These are phyloP conservation scores for Fusarium miscanthi DNA, from an alignment of 2,329 filamentous ascomycete species.

Conservation along the genomic window DNA sequence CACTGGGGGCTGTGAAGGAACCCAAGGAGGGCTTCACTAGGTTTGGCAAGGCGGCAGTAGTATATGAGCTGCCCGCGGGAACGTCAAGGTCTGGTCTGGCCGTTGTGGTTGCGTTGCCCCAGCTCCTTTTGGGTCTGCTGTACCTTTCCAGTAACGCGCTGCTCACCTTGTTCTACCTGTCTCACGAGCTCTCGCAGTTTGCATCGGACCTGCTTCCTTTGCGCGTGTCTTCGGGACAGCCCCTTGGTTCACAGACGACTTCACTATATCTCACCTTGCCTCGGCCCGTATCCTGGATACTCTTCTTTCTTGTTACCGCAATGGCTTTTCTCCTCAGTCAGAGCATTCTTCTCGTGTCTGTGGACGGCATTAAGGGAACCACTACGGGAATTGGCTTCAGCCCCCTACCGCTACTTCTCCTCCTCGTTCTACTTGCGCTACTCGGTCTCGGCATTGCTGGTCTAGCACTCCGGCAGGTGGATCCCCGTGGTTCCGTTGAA, in stretches of 20 bases:
- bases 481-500: conserved; percentile 49
- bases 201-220: conserved; percentile 50
- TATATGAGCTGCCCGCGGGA: conserved; percentile 48
- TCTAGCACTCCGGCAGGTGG: conserved; percentile 56
- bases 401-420: conserved; percentile 55
- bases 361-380: conserved; percentile 42
- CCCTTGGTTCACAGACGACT: conserved; percentile 58
- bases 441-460: conserved; percentile 50
- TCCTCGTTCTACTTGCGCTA: conserved; percentile 54
- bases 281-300: conserved; percentile 56
- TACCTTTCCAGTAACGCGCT: conserved; percentile 62
- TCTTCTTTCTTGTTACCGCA: conserved; percentile 57
- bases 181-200: conserved; percentile 61
- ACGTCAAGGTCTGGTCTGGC: conserved; percentile 45
- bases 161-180: conserved; percentile 60
- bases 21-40: conserved; percentile 48
- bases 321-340: conserved; percentile 61
- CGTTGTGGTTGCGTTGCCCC: conserved; percentile 59
- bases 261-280: conserved; percentile 64
- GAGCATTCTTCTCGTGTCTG: conserved; percentile 53
- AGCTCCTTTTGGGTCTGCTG: conserved; percentile 59
- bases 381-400: conserved; percentile 55
- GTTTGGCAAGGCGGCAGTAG: conserved; percentile 54
- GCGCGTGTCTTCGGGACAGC: conserved; percentile 59
- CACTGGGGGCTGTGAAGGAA: conserved; percentile 48